A percentile compares a stretch with the other conserved stretches of the same genome.
Conservation (phyloP, 257 asterid species). For the Primulina huaijiensis region DNA sequence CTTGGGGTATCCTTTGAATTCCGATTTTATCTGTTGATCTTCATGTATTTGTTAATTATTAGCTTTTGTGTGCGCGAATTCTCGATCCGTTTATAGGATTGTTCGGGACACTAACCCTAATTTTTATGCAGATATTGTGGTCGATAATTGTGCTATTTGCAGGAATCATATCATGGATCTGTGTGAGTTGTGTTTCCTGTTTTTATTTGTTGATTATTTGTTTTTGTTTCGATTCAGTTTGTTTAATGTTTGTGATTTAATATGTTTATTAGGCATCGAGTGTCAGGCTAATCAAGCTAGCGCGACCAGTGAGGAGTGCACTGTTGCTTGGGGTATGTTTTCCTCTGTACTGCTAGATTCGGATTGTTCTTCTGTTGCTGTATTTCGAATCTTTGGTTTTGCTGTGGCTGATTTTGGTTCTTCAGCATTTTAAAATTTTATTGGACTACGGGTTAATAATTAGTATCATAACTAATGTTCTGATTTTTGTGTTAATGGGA, state of each 20-base stretch:
- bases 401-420: not conserved
- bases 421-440: not conserved
- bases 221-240: slow-evolving; percentile 1
- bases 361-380: not conserved
- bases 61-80: not conserved
- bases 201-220: not conserved
- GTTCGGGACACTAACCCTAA: slow-evolving; percentile 29
- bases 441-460: not conserved
- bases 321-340: slow-evolving; percentile 96
- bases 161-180: slow-evolving; percentile 98
- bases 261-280: slow-evolving; percentile 67
- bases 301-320: slow-evolving; percentile 97
- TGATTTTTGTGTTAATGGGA: too few species aligned
- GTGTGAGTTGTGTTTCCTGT: slow-evolving; percentile 47
- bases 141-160: slow-evolving; percentile 94
- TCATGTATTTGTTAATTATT: not conserved
- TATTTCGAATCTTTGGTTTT: not conserved
- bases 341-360: slow-evolving; percentile 3
- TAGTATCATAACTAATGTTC: not conserved
- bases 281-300: slow-evolving; percentile 99
- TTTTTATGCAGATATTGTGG: slow-evolving; percentile 74
- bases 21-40: slow-evolving; percentile 10
- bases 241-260: not conserved
- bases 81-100: slow-evolving; percentile 4
- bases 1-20: slow-evolving; percentile 63